These are phyloP conservation scores for Solanum hybrid DNA, from an alignment of 305 asterid genomes.

Conservation along the genomic window DNA sequence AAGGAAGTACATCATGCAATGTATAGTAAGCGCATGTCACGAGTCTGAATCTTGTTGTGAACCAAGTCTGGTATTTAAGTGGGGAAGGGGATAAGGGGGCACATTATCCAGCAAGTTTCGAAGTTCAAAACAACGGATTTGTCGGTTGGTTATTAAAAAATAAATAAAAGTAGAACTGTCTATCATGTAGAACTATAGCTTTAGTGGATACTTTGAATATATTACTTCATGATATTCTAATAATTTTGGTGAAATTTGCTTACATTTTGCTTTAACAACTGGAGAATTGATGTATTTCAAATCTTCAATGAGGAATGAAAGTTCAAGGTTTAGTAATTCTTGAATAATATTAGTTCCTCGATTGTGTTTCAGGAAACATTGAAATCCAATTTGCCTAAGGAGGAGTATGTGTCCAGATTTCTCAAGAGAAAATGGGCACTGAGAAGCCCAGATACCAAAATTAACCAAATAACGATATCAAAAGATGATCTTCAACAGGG, in stretches of 20 bases:
- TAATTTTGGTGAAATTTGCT: background rate
- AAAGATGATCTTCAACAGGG: constrained; percentile 8
- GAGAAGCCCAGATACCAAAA: constrained; percentile 55
- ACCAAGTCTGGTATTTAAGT: background rate
- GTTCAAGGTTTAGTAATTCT: background rate
- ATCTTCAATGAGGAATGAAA: background rate
- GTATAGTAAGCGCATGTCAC: background rate
- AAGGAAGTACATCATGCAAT: background rate
- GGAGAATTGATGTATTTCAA: background rate
- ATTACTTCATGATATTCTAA: background rate
- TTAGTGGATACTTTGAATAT: background rate
- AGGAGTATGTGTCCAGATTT: constrained; percentile 37
- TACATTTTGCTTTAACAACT: background rate
- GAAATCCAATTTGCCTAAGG: constrained; percentile 22
- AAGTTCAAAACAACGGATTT: background rate
- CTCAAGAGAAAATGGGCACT: constrained; percentile 67
- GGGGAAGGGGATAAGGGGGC: background rate
- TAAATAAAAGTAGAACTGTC: background rate
- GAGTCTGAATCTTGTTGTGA: background rate
- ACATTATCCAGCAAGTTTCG: background rate
- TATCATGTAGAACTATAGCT: background rate
- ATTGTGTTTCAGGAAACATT: constrained; percentile 24
- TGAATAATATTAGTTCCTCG: background rate
- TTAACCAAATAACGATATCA: constrained; percentile 48
- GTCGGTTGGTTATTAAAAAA: background rate